Evolutionary conservation across 1,284 basidiomycete genomes (phyloP), one percentile per base, ranked within the genome.

Genomic region (Ustilago bromivora): DNA sequence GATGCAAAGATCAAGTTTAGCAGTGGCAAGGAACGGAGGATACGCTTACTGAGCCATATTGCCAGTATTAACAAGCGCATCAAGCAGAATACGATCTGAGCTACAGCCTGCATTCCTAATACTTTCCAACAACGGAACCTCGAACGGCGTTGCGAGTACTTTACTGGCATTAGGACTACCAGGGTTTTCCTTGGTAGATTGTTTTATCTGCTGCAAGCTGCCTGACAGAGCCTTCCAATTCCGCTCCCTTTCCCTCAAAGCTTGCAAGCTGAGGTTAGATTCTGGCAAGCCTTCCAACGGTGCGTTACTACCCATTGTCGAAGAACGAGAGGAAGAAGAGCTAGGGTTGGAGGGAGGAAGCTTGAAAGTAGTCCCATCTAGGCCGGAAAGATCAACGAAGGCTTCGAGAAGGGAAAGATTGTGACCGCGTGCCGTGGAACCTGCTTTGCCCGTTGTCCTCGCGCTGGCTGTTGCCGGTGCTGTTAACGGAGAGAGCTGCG

Each of bases 191-290:
- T 60, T 64, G 49, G 49, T 58, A 6, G 32, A 38, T 19, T 68
- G 36, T 4, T 71, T 38, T 10, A 71, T 62, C 58, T 74, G 65
- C 32, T 78, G 58, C 59, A 78, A 43, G 47, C 71, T 74, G 0
- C 35, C 49, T 2, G 76, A 71, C 9, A 78, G 46, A 8, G 72
- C 49, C 15, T 71, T 71, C 76, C 76, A 78, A 41, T 78, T 78
- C 40, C 51, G 34, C 8, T 78, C 60, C 28, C 67, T 53, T n/a
- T 74, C 71, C 7, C 76, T 32, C 12, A 78, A 53, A 5, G 76
- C 76, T 4, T 71, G 71, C 23, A 78, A 23, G 54, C 76, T 78
- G 2, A 78, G 59, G 1, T 17, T 49, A 28, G 67, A 31, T 34
- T 78, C 71, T 23, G 71, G 68, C 17, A 70, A 54, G 32, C 43